Percentiles rank a stretch among this genome's conserved stretches.
phyloP scores from a whole-genome alignment of 148 eudicot genomes.

The Hydrangea macrophylla region DNA sequence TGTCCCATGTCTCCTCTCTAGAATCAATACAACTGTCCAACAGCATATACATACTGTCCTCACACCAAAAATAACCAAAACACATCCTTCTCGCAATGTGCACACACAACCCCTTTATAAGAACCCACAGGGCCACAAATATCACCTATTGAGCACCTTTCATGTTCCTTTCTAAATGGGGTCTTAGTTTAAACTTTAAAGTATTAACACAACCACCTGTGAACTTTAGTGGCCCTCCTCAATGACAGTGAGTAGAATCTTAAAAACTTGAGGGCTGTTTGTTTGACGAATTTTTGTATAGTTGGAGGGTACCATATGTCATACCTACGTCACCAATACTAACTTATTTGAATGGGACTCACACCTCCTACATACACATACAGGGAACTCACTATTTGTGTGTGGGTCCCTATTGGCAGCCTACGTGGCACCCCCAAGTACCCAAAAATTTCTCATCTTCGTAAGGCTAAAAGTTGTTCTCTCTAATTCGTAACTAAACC shows the following conservation, averaged over 20 bases:
- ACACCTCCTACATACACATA: too few species aligned
- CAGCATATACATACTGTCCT: conserved; percentile 14
- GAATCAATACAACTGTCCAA: conserved; percentile 32
- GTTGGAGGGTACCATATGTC: too few species aligned
- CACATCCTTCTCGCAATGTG: background rate
- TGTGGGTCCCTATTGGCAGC: too few species aligned
- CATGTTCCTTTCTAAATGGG: conserved; percentile 28
- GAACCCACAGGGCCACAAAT: conserved; percentile 8
- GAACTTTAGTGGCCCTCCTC: background rate
- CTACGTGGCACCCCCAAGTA: too few species aligned
- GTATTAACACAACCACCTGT: background rate
- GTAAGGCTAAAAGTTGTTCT: too few species aligned
- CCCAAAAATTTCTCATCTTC: too few species aligned
- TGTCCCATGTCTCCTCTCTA: conserved; percentile 32
- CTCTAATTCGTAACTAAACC: too few species aligned
- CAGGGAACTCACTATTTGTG: too few species aligned
- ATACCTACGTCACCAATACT: too few species aligned
- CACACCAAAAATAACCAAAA: conserved; percentile 22
- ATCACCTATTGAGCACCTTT: conserved; percentile 12
- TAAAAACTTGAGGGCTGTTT: background rate
- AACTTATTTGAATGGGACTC: too few species aligned
- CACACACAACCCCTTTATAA: background rate
- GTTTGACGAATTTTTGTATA: too few species aligned
- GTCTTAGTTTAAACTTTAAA: too few species aligned
- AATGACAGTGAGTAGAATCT: background rate